These are phyloP conservation scores for Cytospora paraplurivora DNA, from an alignment of 2,329 filamentous ascomycete genomes.

Conservation along the genomic window DNA sequence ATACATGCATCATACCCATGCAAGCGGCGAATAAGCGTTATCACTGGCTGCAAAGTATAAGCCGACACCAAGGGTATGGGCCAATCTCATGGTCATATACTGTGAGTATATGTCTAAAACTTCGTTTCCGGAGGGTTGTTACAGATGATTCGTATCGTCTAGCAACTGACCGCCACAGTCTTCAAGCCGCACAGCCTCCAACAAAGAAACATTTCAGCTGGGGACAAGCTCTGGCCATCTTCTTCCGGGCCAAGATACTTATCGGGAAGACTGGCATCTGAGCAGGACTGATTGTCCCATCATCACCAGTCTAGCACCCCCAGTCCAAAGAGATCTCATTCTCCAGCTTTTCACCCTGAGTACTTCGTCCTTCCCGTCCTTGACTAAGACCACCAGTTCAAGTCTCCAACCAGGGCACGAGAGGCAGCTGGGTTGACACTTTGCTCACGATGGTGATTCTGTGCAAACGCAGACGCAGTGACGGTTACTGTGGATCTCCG, in stretches of 20 bases:
- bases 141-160: not conserved
- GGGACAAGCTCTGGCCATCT: not conserved
- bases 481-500: slow-evolving; percentile 23
- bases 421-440: not conserved
- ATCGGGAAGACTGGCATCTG: not conserved
- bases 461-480: slow-evolving; percentile 15
- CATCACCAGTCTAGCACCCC: slow-evolving; percentile 1
- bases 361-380: slow-evolving; percentile 1
- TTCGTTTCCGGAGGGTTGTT: not conserved
- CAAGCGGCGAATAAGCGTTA: not conserved
- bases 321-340: slow-evolving; percentile 7
- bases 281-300: not conserved
- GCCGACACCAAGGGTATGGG: not conserved
- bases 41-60: not conserved
- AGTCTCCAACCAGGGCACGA: not conserved
- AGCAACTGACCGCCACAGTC: not conserved
- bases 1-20: not conserved
- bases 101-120: not conserved
- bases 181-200: not conserved
- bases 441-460: slow-evolving; percentile 14
- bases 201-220: not conserved
- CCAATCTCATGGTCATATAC: not conserved
- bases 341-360: slow-evolving; percentile 29
- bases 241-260: not conserved
- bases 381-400: slow-evolving; percentile 15